Conservation (phyloP, 768 basidiomycete species). For the Lyophyllum atratum region DNA sequence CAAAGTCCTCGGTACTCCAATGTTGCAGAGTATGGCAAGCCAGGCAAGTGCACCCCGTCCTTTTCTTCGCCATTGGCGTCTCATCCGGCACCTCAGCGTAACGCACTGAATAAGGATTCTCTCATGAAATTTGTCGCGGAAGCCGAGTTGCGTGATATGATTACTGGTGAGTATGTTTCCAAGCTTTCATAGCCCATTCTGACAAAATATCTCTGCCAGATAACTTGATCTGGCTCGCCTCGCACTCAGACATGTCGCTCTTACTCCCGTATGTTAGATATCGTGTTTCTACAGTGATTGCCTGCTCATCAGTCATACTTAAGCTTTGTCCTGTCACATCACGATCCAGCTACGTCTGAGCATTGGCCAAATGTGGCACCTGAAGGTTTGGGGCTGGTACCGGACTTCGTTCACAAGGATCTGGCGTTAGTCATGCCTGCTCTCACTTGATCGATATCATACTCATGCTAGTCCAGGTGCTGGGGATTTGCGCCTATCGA, state of each 20-base stretch:
- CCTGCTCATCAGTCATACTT: background rate
- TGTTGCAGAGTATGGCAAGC: constrained; percentile 8
- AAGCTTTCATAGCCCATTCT: too few relatives aligned
- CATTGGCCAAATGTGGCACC: constrained; percentile 23
- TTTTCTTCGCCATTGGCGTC: background rate
- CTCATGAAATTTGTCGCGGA: constrained; percentile 17
- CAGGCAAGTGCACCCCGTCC: constrained; percentile 14
- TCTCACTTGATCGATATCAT: background rate
- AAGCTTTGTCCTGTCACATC: constrained; percentile 29
- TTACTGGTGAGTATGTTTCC: constrained; percentile 18
- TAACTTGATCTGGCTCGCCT: constrained; percentile 28
- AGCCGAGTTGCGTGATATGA: constrained; percentile 19
- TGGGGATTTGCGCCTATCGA: constrained; percentile 30
- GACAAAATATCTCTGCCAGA: constrained; percentile 12
- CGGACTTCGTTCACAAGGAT: constrained; percentile 22
- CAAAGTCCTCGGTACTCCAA: background rate
- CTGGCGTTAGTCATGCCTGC: constrained; percentile 15
- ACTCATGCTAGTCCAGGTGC: constrained; percentile 11
- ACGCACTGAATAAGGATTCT: constrained; percentile 15
- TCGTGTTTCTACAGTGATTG: background rate
- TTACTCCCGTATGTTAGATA: constrained; percentile 25
- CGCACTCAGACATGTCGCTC: constrained; percentile 24
- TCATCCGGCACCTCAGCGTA: constrained; percentile 12
- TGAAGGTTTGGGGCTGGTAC: constrained; percentile 25
- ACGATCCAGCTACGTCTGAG: constrained; percentile 24